phyloP scores from a whole-genome alignment of 305 asterid genomes.

The Plantago coronopus region DNA sequence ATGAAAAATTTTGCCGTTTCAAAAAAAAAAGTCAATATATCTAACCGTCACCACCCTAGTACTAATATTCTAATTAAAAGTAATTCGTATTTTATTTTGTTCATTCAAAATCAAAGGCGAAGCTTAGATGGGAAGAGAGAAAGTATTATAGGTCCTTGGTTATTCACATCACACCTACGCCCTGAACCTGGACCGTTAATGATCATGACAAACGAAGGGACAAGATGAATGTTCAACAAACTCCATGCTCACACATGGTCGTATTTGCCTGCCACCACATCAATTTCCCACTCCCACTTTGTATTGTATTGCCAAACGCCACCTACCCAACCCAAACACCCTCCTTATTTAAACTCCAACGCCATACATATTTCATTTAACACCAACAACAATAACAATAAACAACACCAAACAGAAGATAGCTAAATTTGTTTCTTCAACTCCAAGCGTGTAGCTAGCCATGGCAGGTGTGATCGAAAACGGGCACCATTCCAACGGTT shows the following conservation, averaged over 20 bases:
- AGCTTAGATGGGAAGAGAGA: not conserved
- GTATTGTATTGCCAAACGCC: conserved; percentile 9
- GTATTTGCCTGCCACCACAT: conserved; percentile 16
- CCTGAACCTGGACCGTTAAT: conserved; percentile 20
- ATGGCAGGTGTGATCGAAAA: conserved; percentile 34
- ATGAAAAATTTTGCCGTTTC: too few species aligned
- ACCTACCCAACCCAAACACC: conserved; percentile 37
- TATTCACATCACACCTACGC: conserved; percentile 16
- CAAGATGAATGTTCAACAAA: conserved; percentile 43
- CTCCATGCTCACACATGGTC: conserved; percentile 27
- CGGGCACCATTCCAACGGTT: conserved; percentile 30
- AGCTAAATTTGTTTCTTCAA: too few species aligned
- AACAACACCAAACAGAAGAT: too few species aligned
- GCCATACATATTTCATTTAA: conserved; percentile 27
- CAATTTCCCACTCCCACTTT: not conserved
- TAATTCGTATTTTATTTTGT: too few species aligned
- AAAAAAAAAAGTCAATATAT: too few species aligned
- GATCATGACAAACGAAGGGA: conserved; percentile 11
- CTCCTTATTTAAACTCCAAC: not conserved
- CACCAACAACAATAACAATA: conserved; percentile 18
- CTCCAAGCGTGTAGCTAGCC: not conserved
- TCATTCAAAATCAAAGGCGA: too few species aligned
- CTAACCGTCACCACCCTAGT: too few species aligned
- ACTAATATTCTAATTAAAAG: too few species aligned
- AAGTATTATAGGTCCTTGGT: not conserved